These are phyloP conservation scores for Chimonanthus praecox DNA, from an alignment of 164 flowering plant species.

Conservation along the genomic window DNA sequence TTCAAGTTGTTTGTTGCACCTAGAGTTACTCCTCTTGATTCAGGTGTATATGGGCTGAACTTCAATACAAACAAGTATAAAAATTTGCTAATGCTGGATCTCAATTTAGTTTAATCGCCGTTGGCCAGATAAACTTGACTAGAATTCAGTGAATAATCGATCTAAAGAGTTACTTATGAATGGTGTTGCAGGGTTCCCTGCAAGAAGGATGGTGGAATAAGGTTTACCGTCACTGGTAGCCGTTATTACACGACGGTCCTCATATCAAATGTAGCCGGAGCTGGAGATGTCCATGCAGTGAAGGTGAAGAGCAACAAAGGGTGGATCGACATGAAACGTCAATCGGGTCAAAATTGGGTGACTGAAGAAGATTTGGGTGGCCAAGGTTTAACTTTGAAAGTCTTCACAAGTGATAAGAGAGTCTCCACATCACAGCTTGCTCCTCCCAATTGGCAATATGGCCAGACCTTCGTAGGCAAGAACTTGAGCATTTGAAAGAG, in stretches of 20 bases:
- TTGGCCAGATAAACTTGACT: no score
- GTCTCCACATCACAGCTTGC: constrained; percentile 71
- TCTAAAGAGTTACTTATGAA: no score
- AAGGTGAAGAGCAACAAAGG: constrained; percentile 85
- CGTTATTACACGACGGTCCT: constrained; percentile 64
- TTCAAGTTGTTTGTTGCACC: no score
- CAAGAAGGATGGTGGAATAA: constrained; percentile 82
- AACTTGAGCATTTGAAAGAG: no score
- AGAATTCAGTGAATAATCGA: no score
- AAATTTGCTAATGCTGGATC: no score
- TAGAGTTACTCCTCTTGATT: no score
- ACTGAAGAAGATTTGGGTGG: constrained; percentile 68
- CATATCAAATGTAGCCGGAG: constrained; percentile 80
- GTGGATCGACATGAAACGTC: constrained; percentile 92
- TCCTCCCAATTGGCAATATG: constrained; percentile 67
- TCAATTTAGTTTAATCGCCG: no score
- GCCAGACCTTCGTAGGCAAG: constrained; percentile 84
- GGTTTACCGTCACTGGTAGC: constrained; percentile 60
- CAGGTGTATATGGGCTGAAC: no score
- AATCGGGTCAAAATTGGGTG: constrained; percentile 97
- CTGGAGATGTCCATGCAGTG: constrained; percentile 72
- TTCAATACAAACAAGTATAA: no score
- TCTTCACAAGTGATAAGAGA: constrained; percentile 66
- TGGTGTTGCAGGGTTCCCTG: constrained; percentile 60
- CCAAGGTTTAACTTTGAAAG: constrained; percentile 86